phyloP scores from a whole-genome alignment of 1,139 yeast genomes.

The Kodamaea derodonti region DNA sequence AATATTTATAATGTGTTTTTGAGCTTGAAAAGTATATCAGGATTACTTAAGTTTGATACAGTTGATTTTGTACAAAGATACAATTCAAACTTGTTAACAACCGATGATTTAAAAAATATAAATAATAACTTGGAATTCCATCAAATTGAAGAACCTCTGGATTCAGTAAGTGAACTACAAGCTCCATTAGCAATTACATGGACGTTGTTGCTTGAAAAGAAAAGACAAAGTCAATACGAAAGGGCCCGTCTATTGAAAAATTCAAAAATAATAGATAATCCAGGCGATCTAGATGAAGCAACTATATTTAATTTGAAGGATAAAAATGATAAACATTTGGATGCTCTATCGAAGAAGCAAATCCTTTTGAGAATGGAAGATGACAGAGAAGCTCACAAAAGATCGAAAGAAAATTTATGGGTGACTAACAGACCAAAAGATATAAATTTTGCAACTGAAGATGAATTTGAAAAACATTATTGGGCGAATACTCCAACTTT shows the following conservation, averaged over 20 bases:
- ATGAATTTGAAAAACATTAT: constrained; percentile 55
- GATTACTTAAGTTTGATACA: constrained; percentile 29
- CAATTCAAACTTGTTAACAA: constrained; percentile 27
- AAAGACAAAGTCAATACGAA: constrained; percentile 50
- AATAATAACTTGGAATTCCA: constrained; percentile 12
- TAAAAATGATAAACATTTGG: constrained; percentile 19
- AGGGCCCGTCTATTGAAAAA: constrained; percentile 35
- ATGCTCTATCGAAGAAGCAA: constrained; percentile 45
- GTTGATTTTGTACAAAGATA: constrained; percentile 24
- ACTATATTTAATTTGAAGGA: constrained; percentile 31
- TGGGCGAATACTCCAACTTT: constrained; percentile 53
- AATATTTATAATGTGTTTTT: constrained; percentile 47
- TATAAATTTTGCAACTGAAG: constrained; percentile 34
- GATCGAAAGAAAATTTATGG: constrained; percentile 76
- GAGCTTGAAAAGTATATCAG: constrained; percentile 37
- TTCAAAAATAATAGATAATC: constrained; percentile 17
- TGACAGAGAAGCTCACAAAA: constrained; percentile 79
- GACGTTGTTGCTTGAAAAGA: constrained; percentile 45
- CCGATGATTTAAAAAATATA: constrained; percentile 33
- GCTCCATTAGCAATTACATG: constrained; percentile 33
- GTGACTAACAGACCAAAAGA: constrained; percentile 51
- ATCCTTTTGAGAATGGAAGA: constrained; percentile 78
- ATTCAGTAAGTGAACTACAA: constrained; percentile 18
- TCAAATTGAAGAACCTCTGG: constrained; percentile 30
- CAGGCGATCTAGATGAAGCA: constrained; percentile 19